Base-by-base conservation (phyloP, 306 rosid species). In the Crataegus laevigata region DNA sequence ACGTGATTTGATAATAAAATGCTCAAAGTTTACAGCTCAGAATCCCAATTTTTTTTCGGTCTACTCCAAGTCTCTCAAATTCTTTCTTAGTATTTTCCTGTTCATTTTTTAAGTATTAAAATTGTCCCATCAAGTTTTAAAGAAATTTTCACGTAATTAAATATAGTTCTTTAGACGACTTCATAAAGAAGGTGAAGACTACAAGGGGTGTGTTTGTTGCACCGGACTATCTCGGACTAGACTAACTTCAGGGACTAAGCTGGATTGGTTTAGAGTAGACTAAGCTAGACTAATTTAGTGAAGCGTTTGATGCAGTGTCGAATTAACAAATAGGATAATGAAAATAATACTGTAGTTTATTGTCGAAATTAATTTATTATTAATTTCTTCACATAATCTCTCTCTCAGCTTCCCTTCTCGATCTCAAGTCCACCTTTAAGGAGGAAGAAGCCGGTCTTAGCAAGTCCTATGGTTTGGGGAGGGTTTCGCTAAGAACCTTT, bases 391-490 rank as follows among this genome's bases (percentile, higher is more conserved):
- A 84, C 18, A 66, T 7, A 42, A 42, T 90, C 98, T 72, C 80
- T 88, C 84, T 90, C 92, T 12, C 26, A 43, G 26, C 68, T 43
- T 13, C 19, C 59, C 71, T 74, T 85, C 85, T 84, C 86, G 6
- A 29, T 75, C 54, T 82, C 88, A 19, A 89, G 65, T 11, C 76
- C 26, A 25, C 38, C 38, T 26, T 26, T n/a, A n/a, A n/a, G n/a
- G n/a, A n/a, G n/a, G n/a, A n/a, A n/a, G n/a, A n/a, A n/a, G n/a
- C n/a, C n/a, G n/a, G n/a, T n/a, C n/a, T n/a, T n/a, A n/a, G n/a
- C n/a, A n/a, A n/a, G n/a, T n/a, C n/a, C n/a, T n/a, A n/a, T n/a
- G n/a, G n/a, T n/a, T n/a, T n/a, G n/a, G n/a, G n/a, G n/a, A n/a
- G n/a, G n/a, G n/a, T 7, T 7, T 32, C 36, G 7, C 36, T 32